phyloP scores from a whole-genome alignment of 208 protist genomes.

The Acanthamoeba healyi region DNA sequence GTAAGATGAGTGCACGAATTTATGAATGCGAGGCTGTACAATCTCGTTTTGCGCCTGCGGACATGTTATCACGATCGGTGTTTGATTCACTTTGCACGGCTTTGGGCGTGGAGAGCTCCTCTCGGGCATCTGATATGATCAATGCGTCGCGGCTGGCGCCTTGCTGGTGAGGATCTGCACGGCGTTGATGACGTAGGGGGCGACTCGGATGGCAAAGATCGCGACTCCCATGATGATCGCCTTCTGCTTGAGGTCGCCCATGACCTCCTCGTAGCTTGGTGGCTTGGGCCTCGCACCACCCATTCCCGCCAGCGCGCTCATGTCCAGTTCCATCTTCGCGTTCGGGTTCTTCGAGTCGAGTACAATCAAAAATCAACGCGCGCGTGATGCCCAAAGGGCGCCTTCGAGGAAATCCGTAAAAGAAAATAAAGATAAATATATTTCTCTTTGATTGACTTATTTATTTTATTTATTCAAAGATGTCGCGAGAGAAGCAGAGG shows the following conservation, averaged over 20 bases:
- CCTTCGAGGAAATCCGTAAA: background rate
- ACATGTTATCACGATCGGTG: too few relatives aligned
- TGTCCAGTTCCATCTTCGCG: background rate
- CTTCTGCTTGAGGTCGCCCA: conserved; percentile 55
- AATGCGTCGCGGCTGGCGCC: background rate
- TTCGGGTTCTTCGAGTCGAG: background rate
- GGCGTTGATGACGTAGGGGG: conserved; percentile 61
- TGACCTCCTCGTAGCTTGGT: conserved; percentile 32
- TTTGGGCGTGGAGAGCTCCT: too few relatives aligned
- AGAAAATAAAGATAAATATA: background rate
- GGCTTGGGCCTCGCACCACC: background rate
- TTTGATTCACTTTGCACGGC: too few relatives aligned
- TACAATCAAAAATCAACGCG: background rate
- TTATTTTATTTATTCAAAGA: too few relatives aligned
- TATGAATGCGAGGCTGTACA: background rate
- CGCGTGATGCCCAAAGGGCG: background rate
- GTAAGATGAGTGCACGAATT: background rate
- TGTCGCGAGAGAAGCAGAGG: conserved; percentile 58
- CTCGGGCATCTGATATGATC: too few relatives aligned
- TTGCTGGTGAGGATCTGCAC: conserved; percentile 11
- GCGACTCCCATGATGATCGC: conserved; percentile 23
- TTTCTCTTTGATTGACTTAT: too few relatives aligned
- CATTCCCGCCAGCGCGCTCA: background rate
- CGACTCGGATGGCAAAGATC: background rate
- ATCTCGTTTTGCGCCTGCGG: background rate